Percentiles rank a stretch among this genome's conserved stretches.
phyloP scores from a whole-genome alignment of 768 basidiomycete species.

The Hemileccinum rubropunctum region DNA sequence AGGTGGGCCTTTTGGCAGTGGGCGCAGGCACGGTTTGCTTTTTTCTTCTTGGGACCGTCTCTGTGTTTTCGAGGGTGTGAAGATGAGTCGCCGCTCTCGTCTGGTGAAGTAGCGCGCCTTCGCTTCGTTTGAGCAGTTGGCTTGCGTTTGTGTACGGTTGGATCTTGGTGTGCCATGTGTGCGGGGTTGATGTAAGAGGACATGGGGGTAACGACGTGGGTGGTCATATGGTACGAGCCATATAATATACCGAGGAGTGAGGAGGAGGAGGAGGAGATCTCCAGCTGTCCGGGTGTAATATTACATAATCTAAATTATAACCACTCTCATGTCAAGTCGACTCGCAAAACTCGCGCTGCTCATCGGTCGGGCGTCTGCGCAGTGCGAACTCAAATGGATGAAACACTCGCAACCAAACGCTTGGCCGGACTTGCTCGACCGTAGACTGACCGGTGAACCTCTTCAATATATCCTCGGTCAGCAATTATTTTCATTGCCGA shows the following conservation, averaged over 20 bases:
- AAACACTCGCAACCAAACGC: constrained; percentile 19
- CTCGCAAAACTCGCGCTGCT: constrained; percentile 29
- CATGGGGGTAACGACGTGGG: constrained; percentile 11
- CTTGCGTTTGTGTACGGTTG: constrained; percentile 34
- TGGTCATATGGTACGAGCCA: constrained; percentile 6
- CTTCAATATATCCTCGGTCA: constrained; percentile 91
- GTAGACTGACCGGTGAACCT: constrained; percentile 70
- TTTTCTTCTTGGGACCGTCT: constrained; percentile 90
- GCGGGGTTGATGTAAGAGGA: constrained; percentile 41
- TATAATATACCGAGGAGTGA: constrained; percentile 7
- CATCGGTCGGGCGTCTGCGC: constrained; percentile 36
- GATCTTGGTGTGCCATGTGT: constrained; percentile 38
- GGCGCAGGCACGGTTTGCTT: constrained; percentile 89
- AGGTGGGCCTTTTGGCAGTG: constrained; percentile 97
- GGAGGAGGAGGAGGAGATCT: constrained; percentile 10
- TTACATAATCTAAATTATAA: constrained; percentile 18
- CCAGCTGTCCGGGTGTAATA: background rate
- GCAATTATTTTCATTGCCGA: no score
- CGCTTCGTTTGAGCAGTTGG: constrained; percentile 46
- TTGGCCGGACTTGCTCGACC: constrained; percentile 47
- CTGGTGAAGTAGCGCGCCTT: constrained; percentile 59
- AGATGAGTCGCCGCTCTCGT: constrained; percentile 51
- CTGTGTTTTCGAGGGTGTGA: constrained; percentile 51
- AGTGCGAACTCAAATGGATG: constrained; percentile 52
- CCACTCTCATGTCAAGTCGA: constrained; percentile 13